phyloP scores from a whole-genome alignment of 371 early-diverging fungal genomes.

The Lichtheimia corymbifera region DNA sequence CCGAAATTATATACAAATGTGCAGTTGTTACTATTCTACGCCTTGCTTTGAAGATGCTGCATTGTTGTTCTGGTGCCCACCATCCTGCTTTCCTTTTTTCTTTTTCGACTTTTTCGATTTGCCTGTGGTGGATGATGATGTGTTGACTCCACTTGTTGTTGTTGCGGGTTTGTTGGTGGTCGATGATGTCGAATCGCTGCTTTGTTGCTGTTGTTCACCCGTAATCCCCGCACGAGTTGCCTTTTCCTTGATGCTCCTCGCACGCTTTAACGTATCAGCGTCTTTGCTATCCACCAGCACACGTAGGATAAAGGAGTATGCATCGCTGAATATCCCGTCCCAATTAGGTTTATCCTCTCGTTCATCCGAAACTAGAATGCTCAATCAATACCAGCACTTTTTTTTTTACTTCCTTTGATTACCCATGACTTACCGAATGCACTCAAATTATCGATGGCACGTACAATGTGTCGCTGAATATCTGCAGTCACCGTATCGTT shows the following conservation, averaged over 20 bases:
- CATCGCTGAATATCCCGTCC: constrained; percentile 17
- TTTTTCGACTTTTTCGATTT: too few relatives aligned
- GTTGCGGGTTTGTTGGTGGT: too few relatives aligned
- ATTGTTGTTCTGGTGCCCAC: too few relatives aligned
- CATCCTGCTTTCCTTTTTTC: too few relatives aligned
- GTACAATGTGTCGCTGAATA: constrained; percentile 42
- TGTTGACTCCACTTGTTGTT: too few relatives aligned
- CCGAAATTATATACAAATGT: too few relatives aligned
- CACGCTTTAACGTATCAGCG: constrained; percentile 36
- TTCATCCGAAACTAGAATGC: constrained; percentile 6
- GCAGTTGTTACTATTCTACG: too few relatives aligned
- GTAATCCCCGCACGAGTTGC: neutral
- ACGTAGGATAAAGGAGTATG: constrained; percentile 18
- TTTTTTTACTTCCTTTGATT: neutral
- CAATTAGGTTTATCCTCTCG: constrained; percentile 6
- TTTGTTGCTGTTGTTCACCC: neutral
- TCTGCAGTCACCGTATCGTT: constrained; percentile 26
- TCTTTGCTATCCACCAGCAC: constrained; percentile 20
- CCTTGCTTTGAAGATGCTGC: too few relatives aligned
- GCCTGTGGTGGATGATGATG: too few relatives aligned
- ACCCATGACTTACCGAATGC: constrained; percentile 25
- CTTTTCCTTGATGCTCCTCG: constrained; percentile 24
- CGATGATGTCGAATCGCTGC: too few relatives aligned
- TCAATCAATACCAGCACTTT: neutral
- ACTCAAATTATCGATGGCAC: constrained; percentile 49